These are phyloP conservation scores for Sclerotinia nivalis DNA, from an alignment of 2,329 filamentous ascomycete species.

Conservation along the genomic window DNA sequence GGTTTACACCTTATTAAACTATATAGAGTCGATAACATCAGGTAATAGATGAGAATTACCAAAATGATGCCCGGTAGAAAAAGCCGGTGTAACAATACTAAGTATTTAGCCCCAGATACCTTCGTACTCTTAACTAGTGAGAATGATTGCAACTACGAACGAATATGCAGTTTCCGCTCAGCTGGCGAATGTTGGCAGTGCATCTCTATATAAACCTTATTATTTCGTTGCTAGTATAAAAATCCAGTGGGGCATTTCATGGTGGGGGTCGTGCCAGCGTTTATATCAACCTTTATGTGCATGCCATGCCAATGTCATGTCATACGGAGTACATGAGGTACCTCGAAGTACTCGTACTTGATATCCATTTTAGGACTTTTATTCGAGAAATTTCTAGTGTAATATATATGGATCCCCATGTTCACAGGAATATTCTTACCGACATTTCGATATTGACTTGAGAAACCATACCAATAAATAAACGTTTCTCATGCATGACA, in stretches of 20 bases:
- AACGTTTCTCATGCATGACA: background rate
- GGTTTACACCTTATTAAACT: no score
- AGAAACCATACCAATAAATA: background rate
- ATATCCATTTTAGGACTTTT: background rate
- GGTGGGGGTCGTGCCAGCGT: slow-evolving; percentile 1
- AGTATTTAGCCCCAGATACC: no score
- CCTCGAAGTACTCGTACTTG: background rate
- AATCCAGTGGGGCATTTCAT: background rate
- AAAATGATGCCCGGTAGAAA: no score
- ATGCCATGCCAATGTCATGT: background rate
- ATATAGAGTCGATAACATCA: no score
- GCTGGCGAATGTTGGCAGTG: slow-evolving; percentile 9
- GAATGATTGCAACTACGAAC: background rate
- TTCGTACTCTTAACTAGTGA: background rate
- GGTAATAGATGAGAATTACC: no score
- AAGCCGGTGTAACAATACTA: no score
- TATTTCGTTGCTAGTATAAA: background rate
- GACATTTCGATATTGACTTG: background rate
- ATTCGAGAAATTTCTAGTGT: background rate
- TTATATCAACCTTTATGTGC: background rate
- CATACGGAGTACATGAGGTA: background rate
- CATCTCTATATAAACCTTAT: background rate
- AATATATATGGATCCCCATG: background rate
- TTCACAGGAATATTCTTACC: background rate
- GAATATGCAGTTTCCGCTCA: background rate